Evolutionary conservation across 1,139 yeast genomes (phyloP).

Genomic region (Blastobotrys indianensis): DNA sequence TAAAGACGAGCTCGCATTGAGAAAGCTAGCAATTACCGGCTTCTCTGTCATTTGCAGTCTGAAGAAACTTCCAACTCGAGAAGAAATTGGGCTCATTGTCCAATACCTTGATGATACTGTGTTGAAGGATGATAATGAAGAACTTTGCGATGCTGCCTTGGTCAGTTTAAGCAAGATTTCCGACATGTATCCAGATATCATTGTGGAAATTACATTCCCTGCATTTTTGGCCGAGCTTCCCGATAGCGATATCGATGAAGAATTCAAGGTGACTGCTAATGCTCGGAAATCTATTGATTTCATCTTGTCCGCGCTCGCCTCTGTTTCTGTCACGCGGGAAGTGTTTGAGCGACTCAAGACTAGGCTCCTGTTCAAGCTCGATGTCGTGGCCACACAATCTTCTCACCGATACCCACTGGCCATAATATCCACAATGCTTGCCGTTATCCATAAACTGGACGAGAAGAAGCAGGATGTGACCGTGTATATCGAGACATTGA

Average conservation of each 20-base stretch:
- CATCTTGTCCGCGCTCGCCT: slow-evolving; percentile 29
- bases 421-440: slow-evolving; percentile 20
- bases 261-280: background rate
- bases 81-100: slow-evolving; percentile 57
- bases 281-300: slow-evolving; percentile 19
- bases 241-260: slow-evolving; percentile 26
- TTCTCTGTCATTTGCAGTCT: slow-evolving; percentile 50
- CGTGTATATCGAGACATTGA: slow-evolving; percentile 17
- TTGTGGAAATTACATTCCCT: slow-evolving; percentile 58
- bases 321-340: slow-evolving; percentile 27
- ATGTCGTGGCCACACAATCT: slow-evolving; percentile 12
- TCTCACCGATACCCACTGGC: slow-evolving; percentile 20
- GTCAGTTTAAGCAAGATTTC: slow-evolving; percentile 51
- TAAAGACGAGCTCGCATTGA: slow-evolving; percentile 57
- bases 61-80: slow-evolving; percentile 41
- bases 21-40: slow-evolving; percentile 61
- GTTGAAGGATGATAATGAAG: slow-evolving; percentile 40
- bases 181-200: slow-evolving; percentile 38
- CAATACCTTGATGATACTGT: slow-evolving; percentile 64
- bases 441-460: slow-evolving; percentile 19
- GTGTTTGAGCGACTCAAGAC: slow-evolving; percentile 34
- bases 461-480: slow-evolving; percentile 14
- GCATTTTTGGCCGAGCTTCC: slow-evolving; percentile 51
- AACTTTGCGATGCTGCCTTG: slow-evolving; percentile 37
- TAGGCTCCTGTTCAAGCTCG: slow-evolving; percentile 32